These are phyloP conservation scores for Candida fluviatilis DNA, from an alignment of 805 yeast genomes.

Conservation along the genomic window DNA sequence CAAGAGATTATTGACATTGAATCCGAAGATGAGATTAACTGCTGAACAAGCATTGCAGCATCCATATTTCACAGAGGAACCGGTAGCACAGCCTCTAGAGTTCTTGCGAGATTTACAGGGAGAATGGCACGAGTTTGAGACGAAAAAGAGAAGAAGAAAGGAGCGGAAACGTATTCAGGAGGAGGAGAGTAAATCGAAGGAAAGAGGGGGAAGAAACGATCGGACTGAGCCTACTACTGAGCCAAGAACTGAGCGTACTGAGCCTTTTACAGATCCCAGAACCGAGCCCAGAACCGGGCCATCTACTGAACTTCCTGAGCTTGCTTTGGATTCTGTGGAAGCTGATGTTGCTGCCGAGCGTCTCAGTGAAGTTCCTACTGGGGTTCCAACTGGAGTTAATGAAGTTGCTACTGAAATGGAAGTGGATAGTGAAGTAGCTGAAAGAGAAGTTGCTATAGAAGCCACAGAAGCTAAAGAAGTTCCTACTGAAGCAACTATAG, in stretches of 20 bases:
- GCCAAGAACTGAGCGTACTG: conserved; percentile 1
- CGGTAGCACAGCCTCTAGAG: conserved; percentile 55
- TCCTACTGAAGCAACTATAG: no score
- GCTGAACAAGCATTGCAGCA: conserved; percentile 67
- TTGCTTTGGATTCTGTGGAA: no score
- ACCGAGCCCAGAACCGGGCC: conserved; percentile 3
- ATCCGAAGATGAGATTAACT: conserved; percentile 64
- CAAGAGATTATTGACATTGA: conserved; percentile 52
- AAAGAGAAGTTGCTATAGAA: no score
- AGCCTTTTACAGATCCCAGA: conserved; percentile 2
- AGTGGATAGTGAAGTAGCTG: no score
- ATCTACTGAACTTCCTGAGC: background rate
- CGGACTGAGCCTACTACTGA: background rate
- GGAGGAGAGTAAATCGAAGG: conserved; percentile 17
- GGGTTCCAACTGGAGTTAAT: no score
- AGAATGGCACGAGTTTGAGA: conserved; percentile 98
- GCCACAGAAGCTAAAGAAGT: no score
- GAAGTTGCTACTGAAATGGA: no score
- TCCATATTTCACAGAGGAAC: conserved; percentile 67
- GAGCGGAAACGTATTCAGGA: conserved; percentile 35
- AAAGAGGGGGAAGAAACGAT: background rate
- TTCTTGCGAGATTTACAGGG: conserved; percentile 58
- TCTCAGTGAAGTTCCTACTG: no score
- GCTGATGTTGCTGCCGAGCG: no score
- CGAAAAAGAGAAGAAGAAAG: conserved; percentile 67